A percentile compares a stretch with the other conserved stretches of the same genome.
Evolutionary conservation across 2,329 filamentous ascomycete genomes (phyloP).

Genomic region (Neurospora crassa): DNA sequence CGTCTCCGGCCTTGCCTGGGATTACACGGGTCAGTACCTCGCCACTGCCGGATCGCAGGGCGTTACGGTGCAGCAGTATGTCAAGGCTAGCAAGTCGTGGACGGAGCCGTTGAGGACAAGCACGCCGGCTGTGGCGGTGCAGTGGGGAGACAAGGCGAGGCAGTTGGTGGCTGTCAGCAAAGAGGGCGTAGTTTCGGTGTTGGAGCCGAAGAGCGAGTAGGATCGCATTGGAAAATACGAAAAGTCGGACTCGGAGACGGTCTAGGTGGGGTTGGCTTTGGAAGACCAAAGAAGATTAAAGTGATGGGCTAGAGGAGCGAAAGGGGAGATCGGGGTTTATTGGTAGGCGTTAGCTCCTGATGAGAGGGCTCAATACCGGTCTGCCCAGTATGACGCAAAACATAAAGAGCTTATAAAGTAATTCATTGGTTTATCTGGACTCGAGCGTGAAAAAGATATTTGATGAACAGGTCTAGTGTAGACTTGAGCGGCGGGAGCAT

Average conservation of each 20-base stretch:
- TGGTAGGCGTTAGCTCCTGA: neutral
- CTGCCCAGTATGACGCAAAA: neutral
- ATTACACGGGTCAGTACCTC: slow-evolving; percentile 91
- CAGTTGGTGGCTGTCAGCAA: slow-evolving; percentile 65
- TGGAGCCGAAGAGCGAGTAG: slow-evolving; percentile 37
- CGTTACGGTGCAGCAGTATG: slow-evolving; percentile 80
- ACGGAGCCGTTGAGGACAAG: slow-evolving; percentile 68
- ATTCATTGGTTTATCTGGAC: neutral
- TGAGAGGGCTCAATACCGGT: neutral
- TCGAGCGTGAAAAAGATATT: neutral
- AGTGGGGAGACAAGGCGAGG: slow-evolving; percentile 69
- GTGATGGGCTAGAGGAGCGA: neutral
- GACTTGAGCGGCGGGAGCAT: neutral
- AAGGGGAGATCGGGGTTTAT: neutral
- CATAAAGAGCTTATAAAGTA: neutral
- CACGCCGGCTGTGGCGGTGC: slow-evolving; percentile 61
- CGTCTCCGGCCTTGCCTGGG: slow-evolving; percentile 74
- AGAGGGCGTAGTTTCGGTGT: slow-evolving; percentile 65
- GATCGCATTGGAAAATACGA: neutral
- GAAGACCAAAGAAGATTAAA: neutral
- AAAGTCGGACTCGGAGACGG: neutral
- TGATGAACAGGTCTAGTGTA: neutral
- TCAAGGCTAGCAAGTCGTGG: slow-evolving; percentile 82
- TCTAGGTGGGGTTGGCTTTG: neutral
- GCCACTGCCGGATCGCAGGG: slow-evolving; percentile 72